Base-by-base conservation (phyloP, 306 rosid species). In the Inga laurina region DNA sequence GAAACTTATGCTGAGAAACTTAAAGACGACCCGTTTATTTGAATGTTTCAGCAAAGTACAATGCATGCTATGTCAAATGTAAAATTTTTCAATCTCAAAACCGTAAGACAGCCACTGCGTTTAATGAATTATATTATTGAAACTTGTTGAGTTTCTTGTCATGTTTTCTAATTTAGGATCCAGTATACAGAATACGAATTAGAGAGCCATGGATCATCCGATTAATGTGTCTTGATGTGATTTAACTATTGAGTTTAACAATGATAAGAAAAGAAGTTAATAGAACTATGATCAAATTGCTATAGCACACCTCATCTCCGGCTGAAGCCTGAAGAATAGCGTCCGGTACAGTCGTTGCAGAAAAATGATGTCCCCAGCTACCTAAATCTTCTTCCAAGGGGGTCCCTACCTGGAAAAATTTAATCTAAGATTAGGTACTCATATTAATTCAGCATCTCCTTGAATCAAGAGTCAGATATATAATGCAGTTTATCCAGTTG, bases 291-390 rank as follows among this genome's bases (percentile, higher is more conserved):
- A 35, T 44, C 22, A 75, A 14, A 82, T 72, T 56, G 75, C 81
- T 72, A 62, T 46, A 56, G 34, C 88, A 83, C 83, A 95, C 99
- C 98, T 93, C 98, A 88, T 92, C 96, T 13, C 96, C 99, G 30
- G 98, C 96, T 82, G 99, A 92, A 89, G 93, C 96, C 90, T 91
- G 99, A 67, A 95, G 88, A 73, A 93, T 92, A 77, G 89, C 71
- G 88, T 95, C 99, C 4, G 99, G 99, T 22, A 93, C 98, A 57
- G 99, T 84, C 56, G 88, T 68, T 72, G 99, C 82, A 85, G 43
- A 82, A 80, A 90, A 93, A 88, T 95, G 99, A 87, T 95, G 99
- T 68, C 99, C 99, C 99, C 99, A 95, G 70, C 89, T 89, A 82
- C 92, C 89, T 82, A 95, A 87, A 86, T 95, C 97, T 84, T 95